Base-by-base conservation (phyloP, 495 filamentous ascomycete genomes). In the Elaphomyces granulatus region DNA sequence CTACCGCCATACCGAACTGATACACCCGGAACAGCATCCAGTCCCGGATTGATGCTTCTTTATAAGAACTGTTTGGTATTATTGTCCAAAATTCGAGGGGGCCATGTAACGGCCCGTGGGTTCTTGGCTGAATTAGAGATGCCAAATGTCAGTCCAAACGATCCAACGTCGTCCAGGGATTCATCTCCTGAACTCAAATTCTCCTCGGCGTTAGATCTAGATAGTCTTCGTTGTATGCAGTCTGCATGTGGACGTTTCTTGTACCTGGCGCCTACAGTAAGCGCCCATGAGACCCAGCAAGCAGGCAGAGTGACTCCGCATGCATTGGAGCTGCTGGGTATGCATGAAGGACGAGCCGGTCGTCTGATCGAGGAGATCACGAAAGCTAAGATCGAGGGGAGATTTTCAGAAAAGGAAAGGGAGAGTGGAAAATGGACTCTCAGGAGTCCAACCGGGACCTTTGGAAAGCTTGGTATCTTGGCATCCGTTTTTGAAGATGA, bases 41-140 rank as follows among this genome's bases (percentile, higher is more conserved):
- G 60, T 15, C 54, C 74, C 16, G 80, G 80, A 0, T 77, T 95
- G 17, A 60, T 96, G 37, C 62, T 96, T 2, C 62, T 96, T 3
- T 98, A 95, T 56, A 73, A 83, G 3, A 87, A 94, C 47, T 79
- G 71, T 39, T 44, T 95, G 15, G 75, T 93, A 28, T 60, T 94
- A 16, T 59, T 95, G 6, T 73, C 74, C 31, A 92, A 86, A 47
- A 60, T 68, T 9, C 55, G 66, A 16, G 67, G 67, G 3, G 68
- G 69, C 36, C 71, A 61, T 10, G 61, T 80, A 32, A 81, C 83
- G 3, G 86, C 83, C 7, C 76, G 83, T 31, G 81, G 81, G 43
- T 54, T 98, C 19, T 51, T 92, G 40, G 77, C 84, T 18, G 87
- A 95, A 53, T 60, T 94, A 28, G 85, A 94, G 32, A 46, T 44